phyloP scores from a whole-genome alignment of 805 yeast genomes.

The Wickerhamiella azyma region DNA sequence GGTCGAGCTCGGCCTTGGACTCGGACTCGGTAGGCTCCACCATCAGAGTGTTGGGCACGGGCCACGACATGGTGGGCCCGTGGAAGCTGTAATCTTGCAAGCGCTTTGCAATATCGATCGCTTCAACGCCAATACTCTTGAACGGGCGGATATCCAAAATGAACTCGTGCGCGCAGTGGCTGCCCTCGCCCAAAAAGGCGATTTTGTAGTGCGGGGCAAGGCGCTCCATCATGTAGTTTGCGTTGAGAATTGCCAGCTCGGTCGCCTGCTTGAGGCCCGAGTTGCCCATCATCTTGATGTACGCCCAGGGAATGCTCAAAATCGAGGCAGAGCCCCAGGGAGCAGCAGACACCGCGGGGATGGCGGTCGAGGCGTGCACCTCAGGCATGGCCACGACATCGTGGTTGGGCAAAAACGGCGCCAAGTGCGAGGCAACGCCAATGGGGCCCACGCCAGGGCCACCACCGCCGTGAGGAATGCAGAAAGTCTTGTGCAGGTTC shows the following conservation, averaged over 20 bases:
- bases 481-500: slow-evolving; percentile 92
- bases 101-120: slow-evolving; percentile 92
- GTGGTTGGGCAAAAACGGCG: slow-evolving; percentile 73
- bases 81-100: slow-evolving; percentile 97
- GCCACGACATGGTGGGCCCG: slow-evolving; percentile 98
- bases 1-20: slow-evolving; percentile 71
- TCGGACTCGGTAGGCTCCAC: slow-evolving; percentile 97
- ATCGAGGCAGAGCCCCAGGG: slow-evolving; percentile 94
- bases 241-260: slow-evolving; percentile 80
- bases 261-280: slow-evolving; percentile 75
- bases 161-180: slow-evolving; percentile 93
- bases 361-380: slow-evolving; percentile 32
- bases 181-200: slow-evolving; percentile 51
- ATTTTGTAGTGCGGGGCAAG: slow-evolving; percentile 59
- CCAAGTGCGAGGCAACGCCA: slow-evolving; percentile 73
- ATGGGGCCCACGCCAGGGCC: slow-evolving; percentile 99
- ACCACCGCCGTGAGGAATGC: slow-evolving; percentile 98
- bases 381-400: slow-evolving; percentile 38
- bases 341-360: slow-evolving; percentile 76
- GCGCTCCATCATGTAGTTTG: slow-evolving; percentile 85
- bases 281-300: slow-evolving; percentile 88
- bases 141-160: slow-evolving; percentile 81
- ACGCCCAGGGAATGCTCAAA: slow-evolving; percentile 85
- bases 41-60: slow-evolving; percentile 95
- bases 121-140: slow-evolving; percentile 71